phyloP scores from a whole-genome alignment of 1,284 basidiomycete species.

The Heterobasidion annosum region DNA sequence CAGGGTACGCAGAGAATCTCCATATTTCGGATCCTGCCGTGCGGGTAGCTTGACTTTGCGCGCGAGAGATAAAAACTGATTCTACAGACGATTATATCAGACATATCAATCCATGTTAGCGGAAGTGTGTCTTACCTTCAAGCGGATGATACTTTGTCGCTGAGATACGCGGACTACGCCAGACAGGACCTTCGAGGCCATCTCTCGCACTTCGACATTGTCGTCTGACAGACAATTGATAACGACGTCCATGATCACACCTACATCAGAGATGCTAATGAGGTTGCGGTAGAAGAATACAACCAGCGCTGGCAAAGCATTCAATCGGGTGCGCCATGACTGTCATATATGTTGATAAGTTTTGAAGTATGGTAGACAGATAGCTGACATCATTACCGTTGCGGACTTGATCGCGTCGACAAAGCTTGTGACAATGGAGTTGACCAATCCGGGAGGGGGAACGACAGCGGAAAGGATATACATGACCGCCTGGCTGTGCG shows the following conservation, averaged over 20 bases:
- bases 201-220: slow-evolving; percentile 91
- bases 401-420: slow-evolving; percentile 63
- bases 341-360: slow-evolving; percentile 16
- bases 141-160: slow-evolving; percentile 75
- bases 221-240: slow-evolving; percentile 82
- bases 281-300: slow-evolving; percentile 88
- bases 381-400: slow-evolving; percentile 30
- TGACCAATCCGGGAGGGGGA: slow-evolving; percentile 53
- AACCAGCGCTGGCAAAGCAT: slow-evolving; percentile 64
- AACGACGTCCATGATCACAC: slow-evolving; percentile 74
- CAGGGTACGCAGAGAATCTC: slow-evolving; percentile 64
- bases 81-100: slow-evolving; percentile 30
- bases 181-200: slow-evolving; percentile 85
- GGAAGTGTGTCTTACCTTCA: slow-evolving; percentile 52
- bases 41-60: slow-evolving; percentile 60
- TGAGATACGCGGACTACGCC: slow-evolving; percentile 92
- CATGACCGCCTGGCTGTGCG: slow-evolving; percentile 66
- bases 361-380: not conserved
- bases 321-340: slow-evolving; percentile 75
- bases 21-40: slow-evolving; percentile 66
- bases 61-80: slow-evolving; percentile 68
- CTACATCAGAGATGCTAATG: slow-evolving; percentile 59
- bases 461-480: slow-evolving; percentile 67
- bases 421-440: slow-evolving; percentile 50
- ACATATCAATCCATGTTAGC: slow-evolving; percentile 5